Conservation (phyloP, 2,329 filamentous ascomycete genomes). For the Akanthomyces uredinophilus region DNA sequence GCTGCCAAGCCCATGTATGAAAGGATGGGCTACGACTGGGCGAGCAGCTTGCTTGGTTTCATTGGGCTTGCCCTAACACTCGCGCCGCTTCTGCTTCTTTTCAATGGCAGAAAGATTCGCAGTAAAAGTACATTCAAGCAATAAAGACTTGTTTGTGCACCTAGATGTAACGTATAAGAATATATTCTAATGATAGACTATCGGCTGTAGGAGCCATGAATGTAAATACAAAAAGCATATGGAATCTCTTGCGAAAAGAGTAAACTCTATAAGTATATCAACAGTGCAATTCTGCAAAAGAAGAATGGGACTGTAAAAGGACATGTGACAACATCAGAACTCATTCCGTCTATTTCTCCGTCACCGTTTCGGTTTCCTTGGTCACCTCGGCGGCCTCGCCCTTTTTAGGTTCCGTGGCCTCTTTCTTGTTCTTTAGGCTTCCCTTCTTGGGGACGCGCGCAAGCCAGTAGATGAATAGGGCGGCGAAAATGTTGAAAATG, state of each 20-base stretch:
- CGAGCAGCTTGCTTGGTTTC: conserved; percentile 15
- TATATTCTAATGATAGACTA: neutral
- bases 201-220: neutral
- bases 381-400: neutral
- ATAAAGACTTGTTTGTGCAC: neutral
- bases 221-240: neutral
- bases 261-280: conserved; percentile 5
- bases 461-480: conserved; percentile 53
- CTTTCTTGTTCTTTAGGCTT: conserved; percentile 24
- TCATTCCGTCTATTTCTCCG: neutral
- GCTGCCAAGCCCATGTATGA: conserved; percentile 17
- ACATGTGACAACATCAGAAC: neutral
- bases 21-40: conserved; percentile 13
- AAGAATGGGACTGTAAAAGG: neutral
- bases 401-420: neutral
- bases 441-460: conserved; percentile 41
- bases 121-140: conserved; percentile 11
- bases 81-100: conserved; percentile 12
- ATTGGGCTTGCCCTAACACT: conserved; percentile 12
- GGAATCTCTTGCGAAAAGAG: neutral
- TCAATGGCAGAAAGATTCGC: conserved; percentile 9
- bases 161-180: neutral
- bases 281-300: neutral
- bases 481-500: conserved; percentile 52
- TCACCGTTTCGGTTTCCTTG: neutral